Evolutionary conservation across 2,329 filamentous ascomycete species (phyloP), one percentile per base, ranked within the genome.

Genomic region (Ophiosphaerella korrae): DNA sequence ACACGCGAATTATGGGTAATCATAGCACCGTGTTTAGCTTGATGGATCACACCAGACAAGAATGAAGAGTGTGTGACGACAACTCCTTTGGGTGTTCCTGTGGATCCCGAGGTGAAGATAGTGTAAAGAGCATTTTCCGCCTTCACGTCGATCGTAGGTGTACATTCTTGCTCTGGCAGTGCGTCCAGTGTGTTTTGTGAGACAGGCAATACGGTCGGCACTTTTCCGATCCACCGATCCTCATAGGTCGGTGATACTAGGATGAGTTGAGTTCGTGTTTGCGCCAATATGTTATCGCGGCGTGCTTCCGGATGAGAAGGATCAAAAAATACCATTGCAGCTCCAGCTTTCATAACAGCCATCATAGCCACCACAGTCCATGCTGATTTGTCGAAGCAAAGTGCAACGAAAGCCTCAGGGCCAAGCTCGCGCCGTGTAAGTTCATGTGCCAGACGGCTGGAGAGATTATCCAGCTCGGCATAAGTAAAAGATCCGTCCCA

Each of bases 111-210:
- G 0, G 79, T 80, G 52, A 86, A 82, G 5, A 88, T 86, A 12
- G 88, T 82, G 72, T 91, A 95, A 7, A 91, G 79, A 6, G 26
- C 26, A 29, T 29, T 29, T 63, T 94, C 89, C 24, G 18, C 5
- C 18, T 36, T 16, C 9, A 24, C 12, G 7, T 87, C 82, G 3
- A 88, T 80, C 48, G n/a, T 8, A 13, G 16, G 26, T 8, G 26
- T 29, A 29, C 7, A 29, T 11, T 7, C 1, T 29, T 29, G 26
- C 26, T 29, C 6, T 29, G 26, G 26, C 3, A 29, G 26, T 29
- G 26, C 26, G 7, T 29, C 26, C 14, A 7, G 36, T 12, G 24
- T 40, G 44, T 5, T 32, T 11, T 24, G 12, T 29, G 12, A 26
- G 14, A 14, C 18, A 23, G 32, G 46, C 29, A 39, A 7, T 6